Evolutionary conservation across 768 basidiomycete species (phyloP).

Genomic region (Hypholoma sublateritium): DNA sequence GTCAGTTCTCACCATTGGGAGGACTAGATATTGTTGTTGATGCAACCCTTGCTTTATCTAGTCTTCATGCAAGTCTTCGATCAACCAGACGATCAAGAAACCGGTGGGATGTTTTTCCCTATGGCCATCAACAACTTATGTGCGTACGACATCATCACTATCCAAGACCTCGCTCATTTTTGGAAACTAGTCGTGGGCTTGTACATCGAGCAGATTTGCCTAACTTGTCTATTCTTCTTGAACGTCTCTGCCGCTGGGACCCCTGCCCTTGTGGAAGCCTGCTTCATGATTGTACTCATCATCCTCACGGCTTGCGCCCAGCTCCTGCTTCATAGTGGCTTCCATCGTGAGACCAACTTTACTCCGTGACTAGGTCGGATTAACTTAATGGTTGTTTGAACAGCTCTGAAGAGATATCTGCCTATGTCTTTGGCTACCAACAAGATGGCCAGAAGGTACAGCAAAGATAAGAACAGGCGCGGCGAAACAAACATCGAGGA

Average conservation of each 20-base stretch:
- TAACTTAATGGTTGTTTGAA: neutral
- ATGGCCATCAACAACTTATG: conserved; percentile 51
- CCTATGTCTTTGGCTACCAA: conserved; percentile 66
- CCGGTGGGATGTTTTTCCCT: conserved; percentile 44
- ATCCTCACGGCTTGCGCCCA: conserved; percentile 50
- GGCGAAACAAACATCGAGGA: conserved; percentile 13
- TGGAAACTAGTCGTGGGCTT: conserved; percentile 54
- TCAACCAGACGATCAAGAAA: conserved; percentile 49
- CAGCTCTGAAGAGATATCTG: conserved; percentile 52
- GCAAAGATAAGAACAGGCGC: conserved; percentile 29
- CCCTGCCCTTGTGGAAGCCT: conserved; percentile 40
- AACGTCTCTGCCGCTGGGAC: conserved; percentile 36
- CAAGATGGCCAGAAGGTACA: conserved; percentile 45
- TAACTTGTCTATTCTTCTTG: conserved; percentile 70
- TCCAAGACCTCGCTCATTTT: conserved; percentile 9
- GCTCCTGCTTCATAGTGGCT: conserved; percentile 35
- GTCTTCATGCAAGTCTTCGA: conserved; percentile 54
- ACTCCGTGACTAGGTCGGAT: neutral
- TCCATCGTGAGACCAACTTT: conserved; percentile 31
- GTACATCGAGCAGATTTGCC: conserved; percentile 69
- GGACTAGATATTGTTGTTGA: neutral
- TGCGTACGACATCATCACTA: conserved; percentile 26
- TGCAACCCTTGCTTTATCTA: conserved; percentile 14
- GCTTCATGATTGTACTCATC: conserved; percentile 60
- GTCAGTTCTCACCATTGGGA: conserved; percentile 25